Base-by-base conservation (phyloP, 768 basidiomycete genomes). In the Hemileccinum rubropunctum region DNA sequence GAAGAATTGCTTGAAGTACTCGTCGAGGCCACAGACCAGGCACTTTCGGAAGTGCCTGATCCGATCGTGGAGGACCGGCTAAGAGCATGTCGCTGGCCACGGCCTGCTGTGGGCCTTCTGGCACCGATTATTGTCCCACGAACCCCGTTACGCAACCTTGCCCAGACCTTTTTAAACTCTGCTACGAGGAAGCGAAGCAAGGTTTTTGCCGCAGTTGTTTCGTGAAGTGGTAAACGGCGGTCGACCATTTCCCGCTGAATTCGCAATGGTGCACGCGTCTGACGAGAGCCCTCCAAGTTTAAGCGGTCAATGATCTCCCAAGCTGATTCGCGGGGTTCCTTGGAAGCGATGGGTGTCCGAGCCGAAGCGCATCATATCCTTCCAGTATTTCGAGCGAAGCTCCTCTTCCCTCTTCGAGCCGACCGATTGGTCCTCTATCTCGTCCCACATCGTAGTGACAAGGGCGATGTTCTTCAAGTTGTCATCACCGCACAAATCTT, bases 361-460 rank as follows among this genome's bases (percentile, higher is more conserved):
- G 14, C 58, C 58, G 11, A 30, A 27, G 21, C 4, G 3, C 17
- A 57, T 46, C 58, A 60, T 60, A 15, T 27, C 40, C 26, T 48
- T 41, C 58, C 58, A 60, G 37, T 53, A 57, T 13, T 17, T 20
- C 17, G 46, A 46, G 10, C 28, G 32, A 17, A 59, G 58, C 1
- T 59, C 45, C 14, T 38, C 18, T 44, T 59, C 58, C 28, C 58
- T 60, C 32, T 18, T 6, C 2, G 18, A 28, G 34, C 51, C 58
- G 32, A 48, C 27, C 3, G 23, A 23, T 17, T 40, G 4, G 42
- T 50, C 39, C 1, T 47, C 30, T 2, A 49, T 34, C 21, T 57
- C 43, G 13, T 58, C 57, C 57, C 57, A 58, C 58, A 58, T 59
- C 8, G 58, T 59, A 1, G 58, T 57, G 26, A 60, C 58, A 15